Conservation (phyloP, 1,284 basidiomycete species). For the Waitea zeae region DNA sequence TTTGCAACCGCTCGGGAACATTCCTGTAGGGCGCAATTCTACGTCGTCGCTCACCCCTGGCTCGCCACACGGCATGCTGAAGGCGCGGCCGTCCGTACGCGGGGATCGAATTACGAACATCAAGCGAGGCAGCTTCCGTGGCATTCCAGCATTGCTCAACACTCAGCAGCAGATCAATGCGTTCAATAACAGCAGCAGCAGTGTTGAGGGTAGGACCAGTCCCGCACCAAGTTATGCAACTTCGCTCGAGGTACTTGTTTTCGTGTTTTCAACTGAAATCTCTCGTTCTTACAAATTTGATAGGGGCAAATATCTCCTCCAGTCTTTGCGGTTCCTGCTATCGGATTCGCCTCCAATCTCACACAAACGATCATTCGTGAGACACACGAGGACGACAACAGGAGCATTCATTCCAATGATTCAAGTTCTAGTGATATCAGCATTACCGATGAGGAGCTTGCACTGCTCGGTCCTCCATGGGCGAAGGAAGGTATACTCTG, state of each 20-base stretch:
- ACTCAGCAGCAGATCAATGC: constrained; percentile 27
- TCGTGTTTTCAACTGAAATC: not conserved
- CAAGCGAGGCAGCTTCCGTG: constrained; percentile 80
- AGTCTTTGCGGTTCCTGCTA: constrained; percentile 55
- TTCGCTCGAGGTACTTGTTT: constrained; percentile 52
- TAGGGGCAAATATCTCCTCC: constrained; percentile 13
- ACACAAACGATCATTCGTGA: constrained; percentile 94
- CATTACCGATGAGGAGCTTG: constrained; percentile 87
- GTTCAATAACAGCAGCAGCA: constrained; percentile 63
- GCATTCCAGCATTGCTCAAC: constrained; percentile 62
- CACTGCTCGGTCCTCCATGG: constrained; percentile 91
- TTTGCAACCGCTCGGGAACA: constrained; percentile 51
- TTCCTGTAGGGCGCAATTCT: constrained; percentile 24
- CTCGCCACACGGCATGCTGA: constrained; percentile 22
- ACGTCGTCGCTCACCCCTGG: constrained; percentile 35
- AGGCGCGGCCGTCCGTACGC: constrained; percentile 51
- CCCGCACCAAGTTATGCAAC: constrained; percentile 82
- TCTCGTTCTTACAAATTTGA: no score
- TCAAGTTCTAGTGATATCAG: constrained; percentile 54
- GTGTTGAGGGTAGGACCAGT: constrained; percentile 70
- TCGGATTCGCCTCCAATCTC: constrained; percentile 92
- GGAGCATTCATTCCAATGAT: constrained; percentile 45
- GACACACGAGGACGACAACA: constrained; percentile 78
- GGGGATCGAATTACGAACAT: constrained; percentile 60
- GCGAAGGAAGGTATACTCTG: constrained; percentile 94